phyloP scores from a whole-genome alignment of 768 basidiomycete genomes.

The Clitopilus hobsonii region DNA sequence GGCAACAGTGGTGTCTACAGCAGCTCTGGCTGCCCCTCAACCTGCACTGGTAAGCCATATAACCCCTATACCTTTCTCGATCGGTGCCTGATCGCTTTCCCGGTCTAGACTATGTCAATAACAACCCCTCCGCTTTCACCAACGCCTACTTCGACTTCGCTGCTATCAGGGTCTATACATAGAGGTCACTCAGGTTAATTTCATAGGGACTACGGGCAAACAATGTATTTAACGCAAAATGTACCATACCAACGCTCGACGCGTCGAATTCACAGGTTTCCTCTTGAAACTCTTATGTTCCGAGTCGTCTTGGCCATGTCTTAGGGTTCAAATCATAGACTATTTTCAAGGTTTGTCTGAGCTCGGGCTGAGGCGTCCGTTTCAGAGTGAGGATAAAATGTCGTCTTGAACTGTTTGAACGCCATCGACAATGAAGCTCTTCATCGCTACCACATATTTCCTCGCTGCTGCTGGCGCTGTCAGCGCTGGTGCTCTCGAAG shows the following conservation, averaged over 20 bases:
- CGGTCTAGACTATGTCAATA: slow-evolving; percentile 50
- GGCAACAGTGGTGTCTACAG: slow-evolving; percentile 38
- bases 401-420: neutral
- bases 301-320: too few relatives aligned
- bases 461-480: neutral
- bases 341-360: neutral
- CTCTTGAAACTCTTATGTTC: too few relatives aligned
- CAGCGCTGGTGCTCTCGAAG: neutral
- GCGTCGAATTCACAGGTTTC: too few relatives aligned
- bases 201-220: too few relatives aligned
- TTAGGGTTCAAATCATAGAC: neutral
- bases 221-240: too few relatives aligned
- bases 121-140: slow-evolving; percentile 57
- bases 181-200: too few relatives aligned
- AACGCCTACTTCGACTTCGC: slow-evolving; percentile 68
- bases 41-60: slow-evolving; percentile 53
- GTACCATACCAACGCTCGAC: too few relatives aligned
- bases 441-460: neutral
- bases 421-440: slow-evolving; percentile 6
- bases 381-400: neutral
- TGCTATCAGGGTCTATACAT: slow-evolving; percentile 37
- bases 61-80: neutral
- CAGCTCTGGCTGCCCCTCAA: slow-evolving; percentile 47
- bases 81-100: neutral
- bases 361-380: neutral